Percentiles rank a stretch among this genome's conserved stretches.
Conservation (phyloP, 2,329 filamentous ascomycete genomes). For the Phyllosticta paracitricarpa region DNA sequence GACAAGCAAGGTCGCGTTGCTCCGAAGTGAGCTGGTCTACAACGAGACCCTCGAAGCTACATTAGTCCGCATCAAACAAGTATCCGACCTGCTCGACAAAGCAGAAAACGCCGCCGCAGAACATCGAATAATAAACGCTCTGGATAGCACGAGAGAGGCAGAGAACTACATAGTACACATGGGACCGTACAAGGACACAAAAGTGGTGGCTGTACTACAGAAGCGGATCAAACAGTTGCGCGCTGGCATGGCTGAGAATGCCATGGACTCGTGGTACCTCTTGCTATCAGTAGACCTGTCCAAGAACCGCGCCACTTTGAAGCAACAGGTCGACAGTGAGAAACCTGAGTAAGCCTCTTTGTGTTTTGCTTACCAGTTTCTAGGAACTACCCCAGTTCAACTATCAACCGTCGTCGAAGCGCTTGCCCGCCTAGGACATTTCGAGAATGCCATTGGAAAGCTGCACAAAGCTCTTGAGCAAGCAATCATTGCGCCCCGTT, state of each 20-base stretch:
- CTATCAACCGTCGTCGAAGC: constrained; percentile 27
- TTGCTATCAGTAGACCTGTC: constrained; percentile 54
- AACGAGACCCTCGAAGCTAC: constrained; percentile 43
- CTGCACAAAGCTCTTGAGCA: constrained; percentile 55
- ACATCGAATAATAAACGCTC: constrained; percentile 36
- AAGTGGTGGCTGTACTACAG: constrained; percentile 55
- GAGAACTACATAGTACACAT: constrained; percentile 49
- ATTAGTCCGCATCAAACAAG: constrained; percentile 41
- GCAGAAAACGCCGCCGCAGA: constrained; percentile 36
- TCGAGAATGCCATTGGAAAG: constrained; percentile 44
- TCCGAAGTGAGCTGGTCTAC: constrained; percentile 51
- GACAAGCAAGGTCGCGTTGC: constrained; percentile 42
- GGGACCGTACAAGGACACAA: constrained; percentile 50
- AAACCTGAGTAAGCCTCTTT: neutral
- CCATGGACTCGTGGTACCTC: constrained; percentile 61
- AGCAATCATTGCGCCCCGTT: constrained; percentile 52
- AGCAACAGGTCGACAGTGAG: constrained; percentile 42
- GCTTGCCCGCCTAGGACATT: constrained; percentile 24
- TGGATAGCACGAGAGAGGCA: constrained; percentile 39
- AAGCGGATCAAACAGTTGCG: constrained; percentile 57
- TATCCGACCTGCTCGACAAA: constrained; percentile 39
- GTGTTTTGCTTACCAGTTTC: neutral
- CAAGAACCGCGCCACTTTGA: constrained; percentile 47
- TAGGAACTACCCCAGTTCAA: constrained; percentile 14
- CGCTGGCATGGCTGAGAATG: constrained; percentile 53